phyloP scores from a whole-genome alignment of 1,139 yeast genomes.

The Entelexis sorbosivorans region DNA sequence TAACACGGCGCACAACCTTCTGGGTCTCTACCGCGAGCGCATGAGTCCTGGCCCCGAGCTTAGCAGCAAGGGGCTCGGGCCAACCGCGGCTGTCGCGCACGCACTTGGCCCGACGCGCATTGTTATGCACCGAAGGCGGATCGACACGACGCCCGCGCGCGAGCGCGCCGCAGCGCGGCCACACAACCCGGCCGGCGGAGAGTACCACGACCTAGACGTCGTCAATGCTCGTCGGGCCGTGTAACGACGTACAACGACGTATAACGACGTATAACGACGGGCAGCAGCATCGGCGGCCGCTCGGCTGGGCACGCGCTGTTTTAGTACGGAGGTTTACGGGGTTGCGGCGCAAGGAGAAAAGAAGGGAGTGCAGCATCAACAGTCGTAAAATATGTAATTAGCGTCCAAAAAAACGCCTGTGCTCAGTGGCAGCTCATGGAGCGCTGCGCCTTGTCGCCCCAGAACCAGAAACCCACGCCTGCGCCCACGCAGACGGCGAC shows the following conservation, averaged over 20 bases:
- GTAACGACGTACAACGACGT: no score
- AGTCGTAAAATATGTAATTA: neutral
- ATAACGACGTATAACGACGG: no score
- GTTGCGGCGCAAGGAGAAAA: no score
- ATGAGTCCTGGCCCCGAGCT: no score
- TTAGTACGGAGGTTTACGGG: no score
- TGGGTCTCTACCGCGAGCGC: neutral
- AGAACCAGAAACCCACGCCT: constrained; percentile 46
- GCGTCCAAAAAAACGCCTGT: neutral
- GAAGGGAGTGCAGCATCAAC: no score
- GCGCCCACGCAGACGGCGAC: constrained; percentile 56
- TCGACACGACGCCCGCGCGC: neutral
- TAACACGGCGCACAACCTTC: neutral
- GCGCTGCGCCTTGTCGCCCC: constrained; percentile 37
- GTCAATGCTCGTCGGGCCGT: no score
- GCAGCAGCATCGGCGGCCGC: no score
- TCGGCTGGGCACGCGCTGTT: no score
- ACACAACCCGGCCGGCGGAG: neutral
- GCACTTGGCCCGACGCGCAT: neutral
- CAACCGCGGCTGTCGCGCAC: neutral
- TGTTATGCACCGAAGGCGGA: neutral
- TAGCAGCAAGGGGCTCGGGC: no score
- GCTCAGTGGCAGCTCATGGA: constrained; percentile 23
- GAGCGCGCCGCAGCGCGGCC: no score
- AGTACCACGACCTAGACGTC: neutral